These are phyloP conservation scores for Phaeosphaeria sp. DNA, from an alignment of 2,329 filamentous ascomycete genomes.

Conservation along the genomic window DNA sequence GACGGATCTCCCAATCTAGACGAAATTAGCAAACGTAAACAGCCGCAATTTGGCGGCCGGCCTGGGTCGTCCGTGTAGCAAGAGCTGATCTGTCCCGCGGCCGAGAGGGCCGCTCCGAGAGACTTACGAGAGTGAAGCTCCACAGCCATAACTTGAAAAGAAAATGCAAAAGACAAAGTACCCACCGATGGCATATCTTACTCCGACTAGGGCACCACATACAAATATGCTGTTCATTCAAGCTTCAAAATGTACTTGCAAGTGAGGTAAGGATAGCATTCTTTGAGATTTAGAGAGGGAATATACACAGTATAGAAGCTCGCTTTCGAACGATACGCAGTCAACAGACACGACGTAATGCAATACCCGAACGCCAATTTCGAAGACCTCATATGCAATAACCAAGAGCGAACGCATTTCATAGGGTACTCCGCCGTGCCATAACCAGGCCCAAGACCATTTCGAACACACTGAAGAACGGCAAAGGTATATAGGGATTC, in stretches of 20 bases:
- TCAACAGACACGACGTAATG: conserved; percentile 20
- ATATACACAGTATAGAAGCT: conserved; percentile 11
- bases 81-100: conserved; percentile 26
- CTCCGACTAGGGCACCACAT: too few species aligned
- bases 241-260: neutral
- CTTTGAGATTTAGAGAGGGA: conserved; percentile 15
- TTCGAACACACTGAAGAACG: conserved; percentile 14
- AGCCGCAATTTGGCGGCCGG: conserved; percentile 7
- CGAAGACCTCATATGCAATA: conserved; percentile 26
- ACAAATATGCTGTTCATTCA: too few species aligned
- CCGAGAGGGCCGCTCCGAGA: conserved; percentile 19
- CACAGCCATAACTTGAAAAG: neutral
- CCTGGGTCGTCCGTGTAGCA: conserved; percentile 9
- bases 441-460: conserved; percentile 17
- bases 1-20: conserved; percentile 7
- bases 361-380: conserved; percentile 29
- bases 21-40: conserved; percentile 17
- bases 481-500: conserved; percentile 23
- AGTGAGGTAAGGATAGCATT: conserved; percentile 6
- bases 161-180: neutral
- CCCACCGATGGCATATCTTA: neutral
- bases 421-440: conserved; percentile 8
- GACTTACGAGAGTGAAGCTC: neutral
- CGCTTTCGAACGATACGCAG: conserved; percentile 1
- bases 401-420: conserved; percentile 25